Conservation (phyloP, 495 filamentous ascomycete species). For the Usnea hakonensis region DNA sequence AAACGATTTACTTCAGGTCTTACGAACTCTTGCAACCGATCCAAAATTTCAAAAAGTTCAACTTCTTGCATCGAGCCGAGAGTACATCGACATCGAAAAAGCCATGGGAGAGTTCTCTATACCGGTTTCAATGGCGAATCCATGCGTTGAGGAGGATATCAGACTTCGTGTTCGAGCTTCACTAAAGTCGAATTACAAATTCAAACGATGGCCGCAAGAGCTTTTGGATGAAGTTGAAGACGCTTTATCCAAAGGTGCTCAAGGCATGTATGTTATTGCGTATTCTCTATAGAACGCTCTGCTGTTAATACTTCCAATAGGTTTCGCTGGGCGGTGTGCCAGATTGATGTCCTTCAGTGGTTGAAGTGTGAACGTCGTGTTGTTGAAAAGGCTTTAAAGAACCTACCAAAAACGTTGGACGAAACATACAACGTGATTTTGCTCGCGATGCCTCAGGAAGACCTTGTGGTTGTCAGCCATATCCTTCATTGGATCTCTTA, state of each 20-base stretch:
- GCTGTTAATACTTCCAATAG: conserved; percentile 15
- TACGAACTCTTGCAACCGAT: conserved; percentile 26
- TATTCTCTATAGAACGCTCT: not conserved
- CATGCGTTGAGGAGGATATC: conserved; percentile 31
- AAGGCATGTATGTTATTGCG: conserved; percentile 33
- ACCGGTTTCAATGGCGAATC: conserved; percentile 31
- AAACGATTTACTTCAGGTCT: conserved; percentile 20
- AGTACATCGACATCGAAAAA: conserved; percentile 33
- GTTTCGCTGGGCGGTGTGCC: conserved; percentile 42
- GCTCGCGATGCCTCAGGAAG: conserved; percentile 20
- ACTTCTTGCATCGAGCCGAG: conserved; percentile 36
- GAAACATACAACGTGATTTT: conserved; percentile 37
- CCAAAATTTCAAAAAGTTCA: conserved; percentile 30
- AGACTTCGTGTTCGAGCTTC: conserved; percentile 23
- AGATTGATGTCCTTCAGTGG: conserved; percentile 34
- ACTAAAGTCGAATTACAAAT: conserved; percentile 18
- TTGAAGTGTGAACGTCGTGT: conserved; percentile 10
- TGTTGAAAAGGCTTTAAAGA: conserved; percentile 25
- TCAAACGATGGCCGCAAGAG: conserved; percentile 19
- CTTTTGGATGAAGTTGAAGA: conserved; percentile 28
- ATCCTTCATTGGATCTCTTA: conserved; percentile 17
- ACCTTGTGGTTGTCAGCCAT: conserved; percentile 24
- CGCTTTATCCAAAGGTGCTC: conserved; percentile 26
- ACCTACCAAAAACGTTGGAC: conserved; percentile 34
- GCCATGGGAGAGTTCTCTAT: conserved; percentile 19